Conservation (phyloP, 1,284 basidiomycete species). For the Trichosporon ovoides region DNA sequence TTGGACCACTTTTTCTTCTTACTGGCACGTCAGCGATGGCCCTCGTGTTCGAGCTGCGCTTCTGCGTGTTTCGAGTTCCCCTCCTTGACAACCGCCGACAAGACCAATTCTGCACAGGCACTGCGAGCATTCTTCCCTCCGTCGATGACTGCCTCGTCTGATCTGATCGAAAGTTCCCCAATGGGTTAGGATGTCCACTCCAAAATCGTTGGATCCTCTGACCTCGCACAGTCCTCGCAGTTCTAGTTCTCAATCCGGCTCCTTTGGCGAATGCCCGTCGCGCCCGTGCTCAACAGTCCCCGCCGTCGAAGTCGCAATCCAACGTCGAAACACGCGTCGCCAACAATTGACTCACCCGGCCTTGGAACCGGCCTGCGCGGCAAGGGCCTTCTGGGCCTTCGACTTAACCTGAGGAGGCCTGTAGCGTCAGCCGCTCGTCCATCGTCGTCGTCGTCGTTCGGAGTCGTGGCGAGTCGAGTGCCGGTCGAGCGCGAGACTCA, state of each 20-base stretch:
- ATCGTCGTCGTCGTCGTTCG: background rate
- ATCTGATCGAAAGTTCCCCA: too few relatives aligned
- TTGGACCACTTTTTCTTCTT: slow-evolving; percentile 99
- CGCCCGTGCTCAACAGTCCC: background rate
- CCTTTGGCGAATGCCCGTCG: background rate
- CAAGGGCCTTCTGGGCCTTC: slow-evolving; percentile 50
- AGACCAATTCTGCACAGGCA: too few relatives aligned
- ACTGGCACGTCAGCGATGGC: slow-evolving; percentile 26
- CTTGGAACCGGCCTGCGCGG: slow-evolving; percentile 49
- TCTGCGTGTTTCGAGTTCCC: background rate
- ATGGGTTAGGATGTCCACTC: too few relatives aligned
- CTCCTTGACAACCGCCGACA: background rate
- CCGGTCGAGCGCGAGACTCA: background rate
- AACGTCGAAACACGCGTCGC: background rate
- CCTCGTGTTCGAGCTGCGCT: background rate
- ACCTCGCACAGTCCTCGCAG: background rate
- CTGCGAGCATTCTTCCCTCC: background rate
- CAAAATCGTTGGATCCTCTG: too few relatives aligned
- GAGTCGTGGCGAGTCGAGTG: background rate
- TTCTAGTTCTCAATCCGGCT: background rate
- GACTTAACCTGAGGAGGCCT: slow-evolving; percentile 47
- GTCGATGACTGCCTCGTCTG: background rate
- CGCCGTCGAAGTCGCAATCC: background rate
- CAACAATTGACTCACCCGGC: slow-evolving; percentile 45
- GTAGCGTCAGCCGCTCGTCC: slow-evolving; percentile 4